A percentile compares a stretch with the other conserved stretches of the same genome.
These are phyloP conservation scores for Cyclospora cayetanensis DNA, from an alignment of 169 alveolate genomes.

Conservation along the genomic window DNA sequence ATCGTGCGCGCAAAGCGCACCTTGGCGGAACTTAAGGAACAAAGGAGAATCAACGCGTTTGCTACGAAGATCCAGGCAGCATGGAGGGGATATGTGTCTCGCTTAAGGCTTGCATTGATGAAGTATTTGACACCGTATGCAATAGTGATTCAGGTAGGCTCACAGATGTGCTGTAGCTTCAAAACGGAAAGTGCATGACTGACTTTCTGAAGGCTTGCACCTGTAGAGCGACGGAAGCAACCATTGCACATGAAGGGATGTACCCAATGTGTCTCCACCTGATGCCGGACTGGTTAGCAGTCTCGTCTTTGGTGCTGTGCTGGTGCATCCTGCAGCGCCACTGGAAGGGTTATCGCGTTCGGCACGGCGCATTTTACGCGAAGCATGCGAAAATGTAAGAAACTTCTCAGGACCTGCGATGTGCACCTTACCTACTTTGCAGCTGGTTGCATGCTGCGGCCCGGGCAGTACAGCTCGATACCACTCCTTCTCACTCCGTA, in stretches of 20 bases:
- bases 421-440: too few species aligned
- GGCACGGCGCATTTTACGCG: slow-evolving; percentile 59
- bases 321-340: slow-evolving; percentile 75
- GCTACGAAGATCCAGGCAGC: slow-evolving; percentile 20
- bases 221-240: too few species aligned
- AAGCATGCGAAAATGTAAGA: slow-evolving; percentile 35
- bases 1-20: neutral
- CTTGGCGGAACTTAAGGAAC: neutral
- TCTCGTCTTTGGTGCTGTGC: too few species aligned
- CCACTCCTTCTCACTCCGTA: neutral
- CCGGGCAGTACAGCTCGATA: too few species aligned
- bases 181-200: too few species aligned
- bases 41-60: neutral
- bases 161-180: neutral
- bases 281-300: neutral
- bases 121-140: slow-evolving; percentile 34
- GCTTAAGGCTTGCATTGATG: slow-evolving; percentile 42
- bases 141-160: slow-evolving; percentile 9
- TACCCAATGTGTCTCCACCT: neutral
- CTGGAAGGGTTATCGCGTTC: slow-evolving; percentile 77
- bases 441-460: too few species aligned
- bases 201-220: too few species aligned
- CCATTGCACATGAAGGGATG: neutral
- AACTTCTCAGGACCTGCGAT: neutral
- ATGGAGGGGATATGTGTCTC: slow-evolving; percentile 42